These are phyloP conservation scores for Houttuynia cordata DNA, from an alignment of 164 flowering plant species.

Conservation along the genomic window DNA sequence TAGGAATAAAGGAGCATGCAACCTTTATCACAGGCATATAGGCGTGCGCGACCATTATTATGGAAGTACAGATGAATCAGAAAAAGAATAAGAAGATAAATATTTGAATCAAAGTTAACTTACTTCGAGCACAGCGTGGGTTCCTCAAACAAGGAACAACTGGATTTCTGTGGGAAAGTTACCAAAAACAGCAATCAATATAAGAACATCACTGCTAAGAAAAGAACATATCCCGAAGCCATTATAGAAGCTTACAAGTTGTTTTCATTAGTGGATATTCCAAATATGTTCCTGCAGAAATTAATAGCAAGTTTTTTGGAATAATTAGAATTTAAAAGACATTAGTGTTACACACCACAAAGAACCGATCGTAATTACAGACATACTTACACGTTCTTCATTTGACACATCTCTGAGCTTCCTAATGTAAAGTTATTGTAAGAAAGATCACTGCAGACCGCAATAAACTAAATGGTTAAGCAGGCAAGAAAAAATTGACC, in stretches of 20 bases:
- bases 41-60: no score
- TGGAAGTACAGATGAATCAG: no score
- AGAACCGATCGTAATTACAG: constrained; percentile 1
- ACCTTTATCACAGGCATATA: no score
- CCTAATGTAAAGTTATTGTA: constrained; percentile 61
- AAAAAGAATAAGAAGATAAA: no score
- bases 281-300: constrained; percentile 40
- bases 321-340: background rate
- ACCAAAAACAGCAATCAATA: background rate
- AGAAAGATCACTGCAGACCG: constrained; percentile 59
- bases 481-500: background rate
- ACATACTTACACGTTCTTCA: constrained; percentile 13
- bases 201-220: background rate
- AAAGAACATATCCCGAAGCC: background rate
- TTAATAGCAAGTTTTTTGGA: background rate
- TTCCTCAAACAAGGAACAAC: constrained; percentile 38
- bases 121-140: constrained; percentile 43
- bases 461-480: background rate
- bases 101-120: constrained; percentile 10
- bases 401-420: constrained; percentile 35
- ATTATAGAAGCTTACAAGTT: constrained; percentile 32
- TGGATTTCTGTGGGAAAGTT: constrained; percentile 12
- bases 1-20: no score
- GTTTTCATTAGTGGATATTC: constrained; percentile 30
- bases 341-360: background rate